Base-by-base conservation (phyloP, 768 basidiomycete species). In the Amanita inopinata region DNA sequence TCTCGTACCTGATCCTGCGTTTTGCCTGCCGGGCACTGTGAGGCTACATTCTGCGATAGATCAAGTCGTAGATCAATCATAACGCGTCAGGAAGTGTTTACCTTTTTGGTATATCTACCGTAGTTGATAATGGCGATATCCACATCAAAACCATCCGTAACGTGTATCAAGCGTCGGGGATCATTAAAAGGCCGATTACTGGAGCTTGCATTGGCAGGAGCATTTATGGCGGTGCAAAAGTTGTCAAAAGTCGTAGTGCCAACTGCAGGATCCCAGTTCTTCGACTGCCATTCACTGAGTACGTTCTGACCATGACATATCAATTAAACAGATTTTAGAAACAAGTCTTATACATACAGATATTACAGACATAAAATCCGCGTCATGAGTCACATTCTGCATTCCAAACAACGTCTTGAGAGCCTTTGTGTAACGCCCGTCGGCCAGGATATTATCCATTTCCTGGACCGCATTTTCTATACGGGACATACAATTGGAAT, bases 371-470 rank as follows among this genome's bases (percentile, higher is more conserved):
- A 63, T 82, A 53, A 92, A 90, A 56, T 91, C 89, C 2, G 79
- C 76, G 45, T 91, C 81, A 45, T 85, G 77, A 41, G 76, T 56
- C 33, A 93, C 61, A 11, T 61, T 74, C 3, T 61, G 62, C 2
- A 93, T 66, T 4, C 91, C 91, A 52, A 97, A 96, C 22, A 89
- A 60, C 0, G 61, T 63, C 57, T 93, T 93, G 40, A 93, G 61
- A 8, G 64, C 57, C 1, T 51, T 57, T 8, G 73, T 73, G 20
- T 80, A 49, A 24, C 62, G 46, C 0, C 72, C 65, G 8, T 66
- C 49, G 31, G 64, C 60, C 28, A 90, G 71, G 22, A 87, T 63
- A 11, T 56, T 38, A 53, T 92, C 88, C 46, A 92, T 73, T 4
- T 69, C 65, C 22, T 61, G 46, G 45, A 87, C 71, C 5, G 79